Base-by-base conservation (phyloP, 768 basidiomycete species). In the Peribolospora kevripleyi region DNA sequence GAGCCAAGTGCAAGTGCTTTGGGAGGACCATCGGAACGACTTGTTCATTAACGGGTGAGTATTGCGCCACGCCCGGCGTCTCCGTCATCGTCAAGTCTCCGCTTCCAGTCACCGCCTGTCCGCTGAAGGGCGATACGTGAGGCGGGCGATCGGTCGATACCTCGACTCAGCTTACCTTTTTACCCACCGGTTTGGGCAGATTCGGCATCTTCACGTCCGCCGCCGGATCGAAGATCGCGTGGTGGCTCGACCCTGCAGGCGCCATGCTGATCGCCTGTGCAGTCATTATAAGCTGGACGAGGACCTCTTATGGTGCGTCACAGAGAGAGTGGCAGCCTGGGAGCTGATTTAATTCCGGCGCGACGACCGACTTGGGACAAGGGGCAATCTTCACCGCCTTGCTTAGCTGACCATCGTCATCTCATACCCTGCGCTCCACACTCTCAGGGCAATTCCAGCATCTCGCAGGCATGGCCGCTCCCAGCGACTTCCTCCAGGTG, bases 21-120 rank as follows among this genome's bases (percentile, higher is more conserved):
- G 86, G 87, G 84, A 93, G 67, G 91, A 97, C 64, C 90, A 95
- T 60, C 73, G 90, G 60, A 95, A 88, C 62, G 91, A 91, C 63
- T 65, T 36, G 25, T n/a, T 3, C 53, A 13, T 5, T 46, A 11
- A 54, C 3, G 40, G 36, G 11, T 50, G 49, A 11, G 10, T 37
- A 11, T 50, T 13, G 10, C 49, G 45, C 38, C 10, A 37, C 47
- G 45, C 42, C 72, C 54, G 3, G 10, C 0, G 46, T 45, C 9
- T 4, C n/a, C 50, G 40, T 43, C 48, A 39, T 53, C 40, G 59
- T 25, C 43, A 48, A 50, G n/a, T 39, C 42, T 56, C 13, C 38
- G 41, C 43, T 42, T 48, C 43, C 53, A 50, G 59, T 47, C 51
- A 59, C 50, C 56, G 38, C 58, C 25, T 50, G 36, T 53, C 38